Conservation (phyloP, 2,329 filamentous ascomycete genomes). For the Ascochyta rabiei region DNA sequence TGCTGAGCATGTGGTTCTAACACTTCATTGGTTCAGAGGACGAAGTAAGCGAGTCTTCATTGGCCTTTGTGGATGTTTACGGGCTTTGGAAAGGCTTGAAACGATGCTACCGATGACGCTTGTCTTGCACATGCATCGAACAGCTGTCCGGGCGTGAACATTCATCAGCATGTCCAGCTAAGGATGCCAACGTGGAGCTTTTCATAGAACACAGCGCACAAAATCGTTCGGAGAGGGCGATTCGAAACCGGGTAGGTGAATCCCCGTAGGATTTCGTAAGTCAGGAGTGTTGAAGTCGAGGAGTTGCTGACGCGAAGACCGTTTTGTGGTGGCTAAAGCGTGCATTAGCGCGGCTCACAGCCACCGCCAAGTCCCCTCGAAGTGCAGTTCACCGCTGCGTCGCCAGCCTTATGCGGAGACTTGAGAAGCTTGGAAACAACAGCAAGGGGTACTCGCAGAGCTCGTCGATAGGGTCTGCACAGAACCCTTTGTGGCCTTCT, state of each 20-base stretch:
- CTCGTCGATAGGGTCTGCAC: neutral
- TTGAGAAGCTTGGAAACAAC: neutral
- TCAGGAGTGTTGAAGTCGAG: conserved; percentile 2
- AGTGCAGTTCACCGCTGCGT: neutral
- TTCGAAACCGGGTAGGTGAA: conserved; percentile 22
- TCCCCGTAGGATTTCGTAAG: conserved; percentile 25
- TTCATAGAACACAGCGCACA: conserved; percentile 5
- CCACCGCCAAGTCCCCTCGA: neutral
- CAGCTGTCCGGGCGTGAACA: conserved; percentile 1
- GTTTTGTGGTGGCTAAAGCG: conserved; percentile 16
- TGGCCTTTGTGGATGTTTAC: neutral
- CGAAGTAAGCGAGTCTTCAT: neutral
- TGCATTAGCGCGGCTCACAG: conserved; percentile 5
- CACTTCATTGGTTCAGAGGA: neutral
- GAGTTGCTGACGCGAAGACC: conserved; percentile 10
- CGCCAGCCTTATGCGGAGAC: neutral
- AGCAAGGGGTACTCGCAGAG: neutral
- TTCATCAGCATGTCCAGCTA: conserved; percentile 20
- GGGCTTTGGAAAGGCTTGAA: neutral
- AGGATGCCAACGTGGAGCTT: conserved; percentile 5
- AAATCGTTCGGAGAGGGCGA: conserved; percentile 14
- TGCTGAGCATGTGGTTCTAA: neutral
- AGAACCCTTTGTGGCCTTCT: neutral
- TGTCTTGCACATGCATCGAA: neutral
- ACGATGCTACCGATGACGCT: conserved; percentile 1